These are phyloP conservation scores for Lodderomyces oxycetoniae DNA, from an alignment of 1,139 yeast genomes.

Conservation along the genomic window DNA sequence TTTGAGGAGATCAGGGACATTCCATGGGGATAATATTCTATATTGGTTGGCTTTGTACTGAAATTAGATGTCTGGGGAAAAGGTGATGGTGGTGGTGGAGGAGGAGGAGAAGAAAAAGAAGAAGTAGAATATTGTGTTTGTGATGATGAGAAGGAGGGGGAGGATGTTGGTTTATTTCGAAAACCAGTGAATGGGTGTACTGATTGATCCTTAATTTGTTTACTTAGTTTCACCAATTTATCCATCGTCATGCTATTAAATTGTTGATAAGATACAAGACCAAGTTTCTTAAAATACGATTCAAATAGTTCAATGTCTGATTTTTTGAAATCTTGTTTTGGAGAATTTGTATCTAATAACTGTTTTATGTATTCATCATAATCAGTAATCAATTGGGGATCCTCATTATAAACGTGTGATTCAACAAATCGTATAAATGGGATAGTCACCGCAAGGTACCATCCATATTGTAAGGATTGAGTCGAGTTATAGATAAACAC, in stretches of 20 bases:
- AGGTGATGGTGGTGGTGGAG: no score
- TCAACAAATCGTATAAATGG: conserved; percentile 40
- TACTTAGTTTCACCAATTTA: conserved; percentile 28
- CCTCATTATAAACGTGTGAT: conserved; percentile 29
- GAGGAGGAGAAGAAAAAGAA: no score
- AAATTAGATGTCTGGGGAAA: conserved; percentile 5
- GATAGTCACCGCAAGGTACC: conserved; percentile 34
- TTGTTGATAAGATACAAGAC: conserved; percentile 24
- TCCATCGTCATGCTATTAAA: conserved; percentile 24
- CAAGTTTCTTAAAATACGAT: conserved; percentile 23
- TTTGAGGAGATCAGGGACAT: conserved; percentile 26
- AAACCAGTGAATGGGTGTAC: neutral
- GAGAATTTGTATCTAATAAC: conserved; percentile 13
- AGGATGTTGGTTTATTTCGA: neutral
- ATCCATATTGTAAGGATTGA: conserved; percentile 34
- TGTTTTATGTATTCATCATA: conserved; percentile 13
- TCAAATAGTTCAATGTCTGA: conserved; percentile 26
- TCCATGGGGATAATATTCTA: conserved; percentile 30
- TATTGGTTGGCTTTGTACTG: conserved; percentile 33
- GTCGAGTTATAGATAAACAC: conserved; percentile 33
- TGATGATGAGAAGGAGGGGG: conserved; percentile 1
- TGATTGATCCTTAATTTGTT: conserved; percentile 21
- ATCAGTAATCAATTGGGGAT: conserved; percentile 17
- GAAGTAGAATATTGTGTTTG: no score
- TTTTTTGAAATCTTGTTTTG: conserved; percentile 21